Percentiles rank a stretch among this genome's conserved stretches.
These are phyloP conservation scores for Podochytrium sp. DNA, from an alignment of 192 early-diverging fungal species.

Conservation along the genomic window DNA sequence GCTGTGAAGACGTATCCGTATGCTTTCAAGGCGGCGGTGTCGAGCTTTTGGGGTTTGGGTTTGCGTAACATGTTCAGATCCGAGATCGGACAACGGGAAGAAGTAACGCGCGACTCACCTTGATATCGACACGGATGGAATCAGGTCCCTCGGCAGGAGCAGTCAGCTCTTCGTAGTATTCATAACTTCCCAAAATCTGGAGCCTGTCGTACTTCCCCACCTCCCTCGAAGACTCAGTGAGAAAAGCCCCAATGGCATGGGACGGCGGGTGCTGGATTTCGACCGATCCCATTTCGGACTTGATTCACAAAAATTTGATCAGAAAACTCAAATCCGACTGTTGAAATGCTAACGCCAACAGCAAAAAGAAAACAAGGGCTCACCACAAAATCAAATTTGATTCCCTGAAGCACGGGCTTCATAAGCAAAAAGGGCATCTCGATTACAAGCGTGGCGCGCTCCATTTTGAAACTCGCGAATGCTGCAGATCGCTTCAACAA, in stretches of 20 bases:
- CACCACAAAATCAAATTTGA: slow-evolving; percentile 1
- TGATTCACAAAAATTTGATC: neutral
- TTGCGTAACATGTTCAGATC: too few relatives aligned
- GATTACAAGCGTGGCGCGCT: neutral
- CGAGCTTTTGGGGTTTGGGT: slow-evolving; percentile 54
- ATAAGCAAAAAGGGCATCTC: slow-evolving; percentile 11
- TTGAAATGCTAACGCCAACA: too few relatives aligned
- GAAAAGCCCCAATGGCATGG: slow-evolving; percentile 68
- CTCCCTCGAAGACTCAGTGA: slow-evolving; percentile 53
- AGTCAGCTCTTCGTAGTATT: slow-evolving; percentile 17
- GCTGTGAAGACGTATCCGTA: slow-evolving; percentile 72
- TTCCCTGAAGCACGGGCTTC: neutral
- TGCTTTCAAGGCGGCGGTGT: slow-evolving; percentile 60
- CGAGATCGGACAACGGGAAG: too few relatives aligned
- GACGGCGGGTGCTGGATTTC: slow-evolving; percentile 61
- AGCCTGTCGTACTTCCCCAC: slow-evolving; percentile 45
- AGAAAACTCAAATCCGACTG: neutral
- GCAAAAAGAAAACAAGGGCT: neutral
- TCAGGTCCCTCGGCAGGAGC: slow-evolving; percentile 22
- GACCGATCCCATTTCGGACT: slow-evolving; percentile 18
- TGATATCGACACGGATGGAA: slow-evolving; percentile 21
- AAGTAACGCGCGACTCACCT: slow-evolving; percentile 35
- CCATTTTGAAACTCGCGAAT: neutral
- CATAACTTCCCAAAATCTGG: slow-evolving; percentile 31
- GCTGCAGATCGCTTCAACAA: neutral